These are phyloP conservation scores for Apiotrichum gamsii DNA, from an alignment of 1,284 basidiomycete genomes.

Conservation along the genomic window DNA sequence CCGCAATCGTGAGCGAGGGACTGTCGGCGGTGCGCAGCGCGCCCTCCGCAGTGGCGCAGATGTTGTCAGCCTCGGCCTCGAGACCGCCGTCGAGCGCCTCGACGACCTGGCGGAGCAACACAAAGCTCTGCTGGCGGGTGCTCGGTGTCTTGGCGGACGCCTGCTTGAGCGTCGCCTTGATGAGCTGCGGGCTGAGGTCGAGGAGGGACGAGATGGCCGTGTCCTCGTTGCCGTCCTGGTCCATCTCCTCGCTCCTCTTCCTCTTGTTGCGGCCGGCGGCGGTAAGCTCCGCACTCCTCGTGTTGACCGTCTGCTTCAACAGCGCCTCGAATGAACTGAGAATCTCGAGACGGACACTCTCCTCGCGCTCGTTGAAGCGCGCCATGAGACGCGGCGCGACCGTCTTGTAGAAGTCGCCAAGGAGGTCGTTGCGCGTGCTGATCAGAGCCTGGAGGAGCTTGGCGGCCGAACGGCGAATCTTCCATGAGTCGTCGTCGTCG, in stretches of 20 bases:
- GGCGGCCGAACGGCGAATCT: conserved; percentile 86
- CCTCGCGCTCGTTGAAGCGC: conserved; percentile 89
- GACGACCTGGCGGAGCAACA: conserved; percentile 67
- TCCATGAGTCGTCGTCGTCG: conserved; percentile 98
- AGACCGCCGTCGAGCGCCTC: conserved; percentile 77
- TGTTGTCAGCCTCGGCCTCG: conserved; percentile 59
- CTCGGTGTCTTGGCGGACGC: conserved; percentile 76
- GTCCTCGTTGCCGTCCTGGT: conserved; percentile 55
- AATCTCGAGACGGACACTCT: conserved; percentile 89
- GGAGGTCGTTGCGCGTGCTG: conserved; percentile 77
- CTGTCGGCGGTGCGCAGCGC: conserved; percentile 52
- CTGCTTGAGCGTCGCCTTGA: conserved; percentile 77
- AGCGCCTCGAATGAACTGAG: conserved; percentile 78
- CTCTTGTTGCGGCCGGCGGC: conserved; percentile 38
- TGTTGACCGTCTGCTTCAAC: conserved; percentile 63
- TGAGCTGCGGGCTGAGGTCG: conserved; percentile 66
- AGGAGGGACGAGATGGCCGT: conserved; percentile 49
- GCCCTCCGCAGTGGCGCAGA: conserved; percentile 42
- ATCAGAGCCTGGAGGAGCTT: conserved; percentile 82
- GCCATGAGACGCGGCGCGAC: conserved; percentile 83
- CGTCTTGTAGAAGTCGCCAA: conserved; percentile 69
- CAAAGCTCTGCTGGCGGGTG: conserved; percentile 78
- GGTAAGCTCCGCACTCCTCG: conserved; percentile 27
- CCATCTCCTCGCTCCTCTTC: conserved; percentile 67
- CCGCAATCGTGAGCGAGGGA: conserved; percentile 68